These are phyloP conservation scores for Beauveria scarabaeidicola DNA, from an alignment of 2,329 filamentous ascomycete species.

Conservation along the genomic window DNA sequence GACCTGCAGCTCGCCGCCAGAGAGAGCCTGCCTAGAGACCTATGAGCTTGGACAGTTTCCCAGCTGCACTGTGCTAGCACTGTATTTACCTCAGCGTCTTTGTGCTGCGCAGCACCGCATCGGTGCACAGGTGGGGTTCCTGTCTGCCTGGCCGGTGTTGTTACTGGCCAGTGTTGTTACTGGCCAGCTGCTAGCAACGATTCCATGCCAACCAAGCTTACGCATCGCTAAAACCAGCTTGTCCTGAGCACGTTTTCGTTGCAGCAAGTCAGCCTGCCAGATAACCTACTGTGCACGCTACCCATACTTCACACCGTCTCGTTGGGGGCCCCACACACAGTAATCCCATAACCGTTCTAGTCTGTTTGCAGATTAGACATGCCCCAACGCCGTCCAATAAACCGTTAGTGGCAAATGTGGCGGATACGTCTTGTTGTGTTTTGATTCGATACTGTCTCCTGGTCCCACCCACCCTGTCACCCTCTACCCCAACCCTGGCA, in stretches of 20 bases:
- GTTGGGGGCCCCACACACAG: background rate
- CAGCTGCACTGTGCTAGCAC: background rate
- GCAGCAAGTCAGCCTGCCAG: background rate
- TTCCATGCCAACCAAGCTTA: background rate
- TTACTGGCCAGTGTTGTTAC: background rate
- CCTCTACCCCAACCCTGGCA: conserved; percentile 1
- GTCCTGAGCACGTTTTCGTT: background rate
- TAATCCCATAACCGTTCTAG: background rate
- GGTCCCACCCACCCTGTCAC: conserved; percentile 3
- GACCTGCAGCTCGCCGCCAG: background rate
- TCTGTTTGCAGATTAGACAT: conserved; percentile 1
- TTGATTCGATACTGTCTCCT: conserved; percentile 1
- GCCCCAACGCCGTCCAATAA: background rate
- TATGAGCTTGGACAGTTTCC: background rate
- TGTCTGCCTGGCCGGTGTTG: background rate
- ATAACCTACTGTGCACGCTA: background rate
- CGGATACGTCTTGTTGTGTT: background rate
- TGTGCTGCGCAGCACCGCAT: background rate
- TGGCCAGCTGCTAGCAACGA: background rate
- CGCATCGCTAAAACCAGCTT: background rate
- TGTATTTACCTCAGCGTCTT: background rate
- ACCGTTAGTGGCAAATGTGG: conserved; percentile 1
- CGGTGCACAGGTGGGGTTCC: background rate
- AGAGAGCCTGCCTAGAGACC: no score
- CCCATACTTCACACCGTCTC: background rate